Evolutionary conservation across 75 land plant genomes (phyloP).

Genomic region (Chamaecyparis obtusa): DNA sequence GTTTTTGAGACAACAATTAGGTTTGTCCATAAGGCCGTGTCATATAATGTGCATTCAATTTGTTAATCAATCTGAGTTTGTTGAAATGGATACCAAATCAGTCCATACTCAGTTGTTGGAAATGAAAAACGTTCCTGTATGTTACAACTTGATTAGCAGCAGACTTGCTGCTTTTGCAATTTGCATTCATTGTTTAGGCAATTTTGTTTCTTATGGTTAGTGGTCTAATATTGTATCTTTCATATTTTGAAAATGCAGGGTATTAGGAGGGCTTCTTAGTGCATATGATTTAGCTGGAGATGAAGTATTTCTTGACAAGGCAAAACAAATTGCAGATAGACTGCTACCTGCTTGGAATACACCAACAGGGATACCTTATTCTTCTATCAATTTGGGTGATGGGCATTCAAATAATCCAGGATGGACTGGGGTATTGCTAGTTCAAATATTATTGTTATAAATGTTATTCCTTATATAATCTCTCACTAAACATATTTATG

Average conservation of each 20-base stretch:
- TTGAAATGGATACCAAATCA: neutral
- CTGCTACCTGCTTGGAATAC: constrained; percentile 95
- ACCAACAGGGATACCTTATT: constrained; percentile 87
- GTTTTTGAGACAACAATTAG: constrained; percentile 99
- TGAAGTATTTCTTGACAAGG: constrained; percentile 77
- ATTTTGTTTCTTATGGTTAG: neutral
- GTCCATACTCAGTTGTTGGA: neutral
- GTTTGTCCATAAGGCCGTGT: constrained; percentile 26
- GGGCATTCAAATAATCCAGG: constrained; percentile 74
- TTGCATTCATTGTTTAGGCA: neutral
- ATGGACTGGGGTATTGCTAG: constrained; percentile 84
- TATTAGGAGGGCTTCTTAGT: constrained; percentile 96
- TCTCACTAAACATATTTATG: neutral
- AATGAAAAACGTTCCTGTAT: neutral
- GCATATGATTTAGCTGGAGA: constrained; percentile 91
- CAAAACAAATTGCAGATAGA: constrained; percentile 83
- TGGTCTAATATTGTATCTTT: neutral
- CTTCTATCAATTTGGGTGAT: constrained; percentile 65
- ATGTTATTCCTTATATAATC: neutral
- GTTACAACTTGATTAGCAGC: neutral
- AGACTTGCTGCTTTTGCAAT: neutral
- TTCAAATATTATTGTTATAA: neutral
- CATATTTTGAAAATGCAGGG: constrained; percentile 41
- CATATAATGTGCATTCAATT: neutral
- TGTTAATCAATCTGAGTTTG: neutral